Evolutionary conservation across 2,329 filamentous ascomycete species (phyloP), one percentile per base, ranked within the genome.

Genomic region (Parafenestella ontariensis): DNA sequence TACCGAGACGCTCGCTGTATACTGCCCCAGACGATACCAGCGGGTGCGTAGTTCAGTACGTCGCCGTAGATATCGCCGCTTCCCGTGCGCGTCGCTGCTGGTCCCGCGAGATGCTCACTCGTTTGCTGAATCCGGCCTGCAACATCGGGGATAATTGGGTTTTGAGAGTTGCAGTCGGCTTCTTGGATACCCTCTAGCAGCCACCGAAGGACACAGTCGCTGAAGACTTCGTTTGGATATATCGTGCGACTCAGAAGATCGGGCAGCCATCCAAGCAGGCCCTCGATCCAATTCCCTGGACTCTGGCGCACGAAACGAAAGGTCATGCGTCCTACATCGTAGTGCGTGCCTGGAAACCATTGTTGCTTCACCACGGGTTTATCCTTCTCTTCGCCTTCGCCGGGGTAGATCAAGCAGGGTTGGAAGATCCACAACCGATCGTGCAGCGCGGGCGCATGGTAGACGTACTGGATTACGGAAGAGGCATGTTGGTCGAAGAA

Each of bases 291-390:
- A 24, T 72, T 71, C 3, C 52, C 47, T 5, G 70, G 71, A 18
- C 59, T 62, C 41, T 68, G 64, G 1, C 72, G 54, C 2, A 75
- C 41, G 49, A 75, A 76, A 23, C 72, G 65, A 51, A 75, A 76
- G 0, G 64, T 65, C 55, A 74, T 70, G 15, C 73, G 66, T 1
- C 73, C 73, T 17, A 75, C 33, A 44, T 76, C 73, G 52, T 75
- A 75, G 36, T 76, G 73, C n/a, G 68, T 69, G 23, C 73, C 73
- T 1, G 73, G 73, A 28, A 76, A 74, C 73, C 72, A 76, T 21
- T 52, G 57, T 45, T 76, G 72, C 21, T 66, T 55, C 3, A 75
- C 65, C 0, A 56, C 34, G 0, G 62, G 49, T 17, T 58, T 61
- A 1, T 52, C 56, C 3, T 52, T 50, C 7, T 52, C 54, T 0